Conservation (phyloP, 768 basidiomycete species). For the Vararia minispora region DNA sequence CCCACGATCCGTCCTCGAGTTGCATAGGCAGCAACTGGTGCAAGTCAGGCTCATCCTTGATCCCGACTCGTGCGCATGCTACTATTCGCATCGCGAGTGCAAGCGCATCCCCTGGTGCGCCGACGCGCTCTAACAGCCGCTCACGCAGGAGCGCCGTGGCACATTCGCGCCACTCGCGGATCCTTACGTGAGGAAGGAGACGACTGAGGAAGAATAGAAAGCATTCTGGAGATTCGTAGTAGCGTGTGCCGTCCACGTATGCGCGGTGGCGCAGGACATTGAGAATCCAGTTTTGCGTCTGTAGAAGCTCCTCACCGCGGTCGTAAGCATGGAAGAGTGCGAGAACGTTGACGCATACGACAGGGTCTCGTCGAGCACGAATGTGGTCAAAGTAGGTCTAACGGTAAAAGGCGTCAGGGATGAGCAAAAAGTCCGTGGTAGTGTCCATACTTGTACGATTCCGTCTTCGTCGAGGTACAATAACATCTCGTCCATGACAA, state of each 20-base stretch:
- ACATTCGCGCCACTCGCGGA: too few relatives aligned
- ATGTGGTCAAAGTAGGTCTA: conserved; percentile 39
- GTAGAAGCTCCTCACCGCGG: conserved; percentile 28
- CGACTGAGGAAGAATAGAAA: conserved; percentile 37
- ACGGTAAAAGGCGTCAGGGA: neutral
- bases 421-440: neutral
- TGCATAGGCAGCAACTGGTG: conserved; percentile 32
- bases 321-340: conserved; percentile 36
- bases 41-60: conserved; percentile 31
- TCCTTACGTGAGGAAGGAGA: too few relatives aligned
- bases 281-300: conserved; percentile 31
- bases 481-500: conserved; percentile 47
- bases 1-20: conserved; percentile 39
- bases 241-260: conserved; percentile 37
- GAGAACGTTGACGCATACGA: conserved; percentile 36
- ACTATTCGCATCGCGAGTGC: conserved; percentile 40
- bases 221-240: conserved; percentile 34
- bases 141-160: conserved; percentile 26
- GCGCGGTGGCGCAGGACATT: conserved; percentile 35
- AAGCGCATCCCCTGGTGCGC: conserved; percentile 30
- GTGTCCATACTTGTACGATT: conserved; percentile 31
- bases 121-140: conserved; percentile 32
- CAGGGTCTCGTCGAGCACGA: conserved; percentile 36
- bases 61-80: conserved; percentile 27
- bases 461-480: conserved; percentile 33